phyloP scores from a whole-genome alignment of 75 land plant species.

The Selaginella moellendorffii region DNA sequence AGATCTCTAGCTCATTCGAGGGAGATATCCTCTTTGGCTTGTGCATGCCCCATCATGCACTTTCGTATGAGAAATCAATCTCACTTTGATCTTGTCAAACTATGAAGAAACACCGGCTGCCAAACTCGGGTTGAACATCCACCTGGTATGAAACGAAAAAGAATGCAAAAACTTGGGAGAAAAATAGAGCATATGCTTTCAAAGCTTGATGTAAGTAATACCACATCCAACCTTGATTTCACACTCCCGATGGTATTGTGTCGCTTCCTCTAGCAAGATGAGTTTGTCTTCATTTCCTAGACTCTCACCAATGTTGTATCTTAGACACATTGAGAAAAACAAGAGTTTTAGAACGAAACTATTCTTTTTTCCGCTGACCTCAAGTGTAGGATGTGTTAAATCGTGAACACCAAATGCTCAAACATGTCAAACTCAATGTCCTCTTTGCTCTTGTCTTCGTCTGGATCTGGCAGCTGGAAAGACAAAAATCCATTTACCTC shows the following conservation, averaged over 20 bases:
- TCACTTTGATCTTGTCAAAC: constrained; percentile 48
- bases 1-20: background rate
- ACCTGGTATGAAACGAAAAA: constrained; percentile 8
- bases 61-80: constrained; percentile 80
- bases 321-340: too few species aligned
- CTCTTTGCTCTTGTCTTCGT: background rate
- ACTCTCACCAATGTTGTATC: constrained; percentile 35
- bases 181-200: background rate
- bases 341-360: background rate
- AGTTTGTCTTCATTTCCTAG: constrained; percentile 33
- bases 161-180: background rate
- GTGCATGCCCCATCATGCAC: constrained; percentile 63
- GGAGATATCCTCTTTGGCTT: constrained; percentile 29
- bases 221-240: constrained; percentile 48
- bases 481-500: too few species aligned
- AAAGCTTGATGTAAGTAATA: constrained; percentile 40
- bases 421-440: background rate
- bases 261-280: constrained; percentile 30
- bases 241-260: constrained; percentile 44
- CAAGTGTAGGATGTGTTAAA: background rate
- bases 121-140: constrained; percentile 54
- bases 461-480: background rate
- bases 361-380: background rate
- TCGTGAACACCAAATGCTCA: background rate
- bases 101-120: constrained; percentile 58